phyloP scores from a whole-genome alignment of 2,329 filamentous ascomycete genomes.

The Penicillium paneum region DNA sequence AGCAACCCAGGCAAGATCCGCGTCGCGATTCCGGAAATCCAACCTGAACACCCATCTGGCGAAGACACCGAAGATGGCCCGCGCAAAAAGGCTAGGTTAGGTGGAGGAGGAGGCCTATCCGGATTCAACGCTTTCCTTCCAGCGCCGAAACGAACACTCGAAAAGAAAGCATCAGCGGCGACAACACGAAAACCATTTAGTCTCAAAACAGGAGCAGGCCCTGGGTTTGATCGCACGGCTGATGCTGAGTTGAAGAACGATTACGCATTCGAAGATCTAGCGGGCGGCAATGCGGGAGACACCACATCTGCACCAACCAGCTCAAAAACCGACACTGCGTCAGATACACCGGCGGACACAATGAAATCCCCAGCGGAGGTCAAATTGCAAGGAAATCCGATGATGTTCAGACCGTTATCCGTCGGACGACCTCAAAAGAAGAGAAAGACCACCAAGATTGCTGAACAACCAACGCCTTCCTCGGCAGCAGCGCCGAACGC shows the following conservation, averaged over 20 bases:
- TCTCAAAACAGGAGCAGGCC: constrained; percentile 77
- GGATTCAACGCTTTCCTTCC: constrained; percentile 86
- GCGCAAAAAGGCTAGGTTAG: constrained; percentile 66
- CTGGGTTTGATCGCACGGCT: constrained; percentile 70
- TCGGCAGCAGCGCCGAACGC: constrained; percentile 12
- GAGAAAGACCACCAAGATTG: constrained; percentile 52
- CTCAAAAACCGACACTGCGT: constrained; percentile 3
- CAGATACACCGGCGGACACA: constrained; percentile 5
- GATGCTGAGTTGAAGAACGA: constrained; percentile 39
- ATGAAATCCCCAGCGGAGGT: constrained; percentile 30
- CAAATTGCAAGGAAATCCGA: constrained; percentile 68
- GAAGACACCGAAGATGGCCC: constrained; percentile 51
- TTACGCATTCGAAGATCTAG: constrained; percentile 27
- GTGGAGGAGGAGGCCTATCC: constrained; percentile 66
- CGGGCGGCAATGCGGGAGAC: constrained; percentile 35
- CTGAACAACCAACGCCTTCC: constrained; percentile 19
- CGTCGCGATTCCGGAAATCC: constrained; percentile 67
- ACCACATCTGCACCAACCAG: constrained; percentile 27
- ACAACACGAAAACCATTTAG: constrained; percentile 59
- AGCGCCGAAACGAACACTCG: constrained; percentile 64
- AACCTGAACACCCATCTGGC: constrained; percentile 33
- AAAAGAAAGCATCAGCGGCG: constrained; percentile 33
- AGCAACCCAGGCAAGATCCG: constrained; percentile 79
- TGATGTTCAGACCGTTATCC: constrained; percentile 86
- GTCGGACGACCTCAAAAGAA: constrained; percentile 72